Base-by-base conservation (phyloP, 2,329 filamentous ascomycete genomes). In the Massarina eburnea region DNA sequence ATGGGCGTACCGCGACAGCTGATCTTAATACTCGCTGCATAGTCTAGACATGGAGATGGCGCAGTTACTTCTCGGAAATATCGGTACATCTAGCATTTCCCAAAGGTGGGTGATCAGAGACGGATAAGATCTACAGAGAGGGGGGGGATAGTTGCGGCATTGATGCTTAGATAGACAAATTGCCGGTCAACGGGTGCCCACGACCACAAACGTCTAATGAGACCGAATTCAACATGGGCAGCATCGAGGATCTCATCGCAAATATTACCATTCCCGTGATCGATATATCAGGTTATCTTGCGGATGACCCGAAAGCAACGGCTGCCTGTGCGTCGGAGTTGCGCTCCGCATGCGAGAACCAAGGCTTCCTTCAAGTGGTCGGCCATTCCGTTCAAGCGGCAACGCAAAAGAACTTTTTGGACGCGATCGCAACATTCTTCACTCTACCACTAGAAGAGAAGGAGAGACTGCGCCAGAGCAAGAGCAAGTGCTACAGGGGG, bases 291-390 rank as follows among this genome's bases (percentile, higher is more conserved):
- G 47, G 43, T 14, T 53, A 35, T 19, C 48, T 53, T 2, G 35
- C 43, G n/a, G 43, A 44, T n/a, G 47, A 53, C 33, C 9, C 32
- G 14, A 46, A 39, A 30, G 47, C 40, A 24, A 53, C 40, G 12
- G 26, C 29, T 8, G 40, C 47, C 2, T 44, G 43, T 21, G 47
- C 50, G 5, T 33, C 24, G 12, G 40, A 45, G 39, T 24, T 53
- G 10, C 43, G 40, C 24, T 19, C 32, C 7, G 47, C 50, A 4
- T 51, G 45, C 27, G 36, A 51, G 20, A 48, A 50, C 33, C 47
- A 47, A 24, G 68, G 70, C 4, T 71, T 71, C 49, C 67, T 71
- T 47, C 67, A 71, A 47, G 61, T 71, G 8, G 49, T 60, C 7
- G 66, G 66, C 29, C 68, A 72, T 46, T 55, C 53, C 14, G 55